phyloP scores from a whole-genome alignment of 2,329 filamentous ascomycete species.

The Calonectria pauciramosa region DNA sequence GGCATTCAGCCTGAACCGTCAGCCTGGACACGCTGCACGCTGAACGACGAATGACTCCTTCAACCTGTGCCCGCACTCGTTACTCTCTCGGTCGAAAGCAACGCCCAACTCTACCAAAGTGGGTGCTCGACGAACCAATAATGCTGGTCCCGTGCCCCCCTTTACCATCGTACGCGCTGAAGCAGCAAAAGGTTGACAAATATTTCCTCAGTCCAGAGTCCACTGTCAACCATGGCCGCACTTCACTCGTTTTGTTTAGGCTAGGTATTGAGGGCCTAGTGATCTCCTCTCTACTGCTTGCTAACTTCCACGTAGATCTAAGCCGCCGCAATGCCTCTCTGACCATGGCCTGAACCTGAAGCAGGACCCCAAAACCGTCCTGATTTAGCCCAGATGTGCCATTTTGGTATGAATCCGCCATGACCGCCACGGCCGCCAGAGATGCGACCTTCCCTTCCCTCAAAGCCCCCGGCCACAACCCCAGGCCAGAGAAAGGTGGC shows the following conservation, averaged over 20 bases:
- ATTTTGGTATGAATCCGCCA: constrained; percentile 28
- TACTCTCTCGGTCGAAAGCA: constrained; percentile 18
- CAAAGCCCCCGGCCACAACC: constrained; percentile 10
- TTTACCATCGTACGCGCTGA: constrained; percentile 12
- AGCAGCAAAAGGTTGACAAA: constrained; percentile 22
- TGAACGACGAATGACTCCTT: constrained; percentile 16
- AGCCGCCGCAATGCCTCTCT: background rate
- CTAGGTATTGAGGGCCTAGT: background rate
- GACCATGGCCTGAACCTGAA: constrained; percentile 26
- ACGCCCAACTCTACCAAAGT: background rate
- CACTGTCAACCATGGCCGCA: background rate
- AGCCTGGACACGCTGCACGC: constrained; percentile 23
- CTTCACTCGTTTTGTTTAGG: background rate
- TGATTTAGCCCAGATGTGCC: background rate
- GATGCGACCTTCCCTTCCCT: constrained; percentile 23
- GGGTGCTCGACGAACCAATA: constrained; percentile 19
- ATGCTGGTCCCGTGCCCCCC: constrained; percentile 20
- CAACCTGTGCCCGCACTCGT: constrained; percentile 8
- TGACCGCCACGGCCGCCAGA: constrained; percentile 28
- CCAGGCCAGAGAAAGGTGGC: constrained; percentile 1
- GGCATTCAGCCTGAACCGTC: constrained; percentile 30
- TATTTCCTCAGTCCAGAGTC: background rate
- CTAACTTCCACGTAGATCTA: background rate
- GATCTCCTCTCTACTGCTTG: background rate
- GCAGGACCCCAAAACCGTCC: constrained; percentile 4